These are phyloP conservation scores for Parmelia sp. DNA, from an alignment of 495 filamentous ascomycete genomes.

Conservation along the genomic window DNA sequence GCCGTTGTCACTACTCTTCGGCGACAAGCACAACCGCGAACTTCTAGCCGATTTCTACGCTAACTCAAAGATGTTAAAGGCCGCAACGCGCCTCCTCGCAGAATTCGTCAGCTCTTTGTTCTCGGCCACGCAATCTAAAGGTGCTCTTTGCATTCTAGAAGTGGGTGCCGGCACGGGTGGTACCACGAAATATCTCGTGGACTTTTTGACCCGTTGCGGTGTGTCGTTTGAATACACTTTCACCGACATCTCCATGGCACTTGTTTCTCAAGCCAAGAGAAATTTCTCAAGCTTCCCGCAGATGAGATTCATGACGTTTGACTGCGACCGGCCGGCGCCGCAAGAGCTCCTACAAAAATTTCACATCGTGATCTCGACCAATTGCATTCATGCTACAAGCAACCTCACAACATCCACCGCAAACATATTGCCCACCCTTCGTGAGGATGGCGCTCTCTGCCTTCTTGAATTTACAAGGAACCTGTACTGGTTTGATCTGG, in stretches of 20 bases:
- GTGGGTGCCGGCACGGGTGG: conserved; percentile 43
- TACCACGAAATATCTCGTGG: conserved; percentile 33
- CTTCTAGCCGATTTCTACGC: conserved; percentile 25
- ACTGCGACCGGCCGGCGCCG: conserved; percentile 36
- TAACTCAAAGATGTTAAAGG: conserved; percentile 22
- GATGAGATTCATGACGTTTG: conserved; percentile 36
- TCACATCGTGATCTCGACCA: conserved; percentile 41
- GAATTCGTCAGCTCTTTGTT: conserved; percentile 14
- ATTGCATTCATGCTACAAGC: conserved; percentile 44
- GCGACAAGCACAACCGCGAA: conserved; percentile 3
- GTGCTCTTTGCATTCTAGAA: conserved; percentile 35
- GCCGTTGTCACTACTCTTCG: conserved; percentile 22
- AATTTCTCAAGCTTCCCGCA: conserved; percentile 30
- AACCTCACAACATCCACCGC: conserved; percentile 27
- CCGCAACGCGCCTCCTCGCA: conserved; percentile 16
- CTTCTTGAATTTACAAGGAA: conserved; percentile 42
- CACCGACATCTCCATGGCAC: conserved; percentile 39
- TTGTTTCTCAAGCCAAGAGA: conserved; percentile 35
- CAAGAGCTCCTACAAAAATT: conserved; percentile 26
- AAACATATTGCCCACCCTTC: conserved; percentile 35
- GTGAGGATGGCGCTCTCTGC: conserved; percentile 37
- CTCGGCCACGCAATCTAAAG: not conserved
- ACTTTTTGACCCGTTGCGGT: not conserved
- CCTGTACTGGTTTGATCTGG: conserved; percentile 38
- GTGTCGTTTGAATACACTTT: conserved; percentile 36